Percentiles rank a stretch among this genome's conserved stretches.
These are phyloP conservation scores for Ilex paraguariensis DNA, from an alignment of 305 asterid species.

Conservation along the genomic window DNA sequence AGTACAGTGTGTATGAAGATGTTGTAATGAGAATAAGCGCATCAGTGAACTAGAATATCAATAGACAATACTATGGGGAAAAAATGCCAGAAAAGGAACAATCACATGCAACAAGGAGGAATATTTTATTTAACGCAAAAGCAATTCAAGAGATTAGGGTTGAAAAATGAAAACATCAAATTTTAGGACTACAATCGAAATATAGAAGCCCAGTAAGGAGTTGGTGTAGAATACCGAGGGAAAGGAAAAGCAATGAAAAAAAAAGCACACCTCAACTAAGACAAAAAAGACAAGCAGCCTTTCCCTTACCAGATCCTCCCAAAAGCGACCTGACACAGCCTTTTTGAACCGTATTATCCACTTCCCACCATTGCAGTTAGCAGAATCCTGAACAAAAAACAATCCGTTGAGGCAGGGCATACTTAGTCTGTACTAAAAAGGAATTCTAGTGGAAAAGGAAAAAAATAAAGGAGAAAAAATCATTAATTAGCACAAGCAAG, in stretches of 20 bases:
- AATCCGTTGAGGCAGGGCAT: not conserved
- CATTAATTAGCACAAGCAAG: slow-evolving; percentile 8
- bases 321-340: slow-evolving; percentile 83
- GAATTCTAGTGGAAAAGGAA: not conserved
- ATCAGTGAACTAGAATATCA: no score
- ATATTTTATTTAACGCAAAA: no score
- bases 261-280: no score
- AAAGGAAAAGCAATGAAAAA: not conserved
- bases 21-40: no score
- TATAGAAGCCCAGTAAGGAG: no score
- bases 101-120: no score
- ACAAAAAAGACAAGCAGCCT: not conserved
- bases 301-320: slow-evolving; percentile 90
- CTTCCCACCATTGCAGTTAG: slow-evolving; percentile 91
- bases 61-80: no score
- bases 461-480: not conserved
- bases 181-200: no score
- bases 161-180: no score
- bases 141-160: no score
- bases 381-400: slow-evolving; percentile 60
- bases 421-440: not conserved
- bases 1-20: no score
- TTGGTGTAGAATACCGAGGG: not conserved
- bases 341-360: slow-evolving; percentile 95
- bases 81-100: no score